phyloP scores from a whole-genome alignment of 1,139 yeast genomes.

The Blastobotrys illinoisensis region DNA sequence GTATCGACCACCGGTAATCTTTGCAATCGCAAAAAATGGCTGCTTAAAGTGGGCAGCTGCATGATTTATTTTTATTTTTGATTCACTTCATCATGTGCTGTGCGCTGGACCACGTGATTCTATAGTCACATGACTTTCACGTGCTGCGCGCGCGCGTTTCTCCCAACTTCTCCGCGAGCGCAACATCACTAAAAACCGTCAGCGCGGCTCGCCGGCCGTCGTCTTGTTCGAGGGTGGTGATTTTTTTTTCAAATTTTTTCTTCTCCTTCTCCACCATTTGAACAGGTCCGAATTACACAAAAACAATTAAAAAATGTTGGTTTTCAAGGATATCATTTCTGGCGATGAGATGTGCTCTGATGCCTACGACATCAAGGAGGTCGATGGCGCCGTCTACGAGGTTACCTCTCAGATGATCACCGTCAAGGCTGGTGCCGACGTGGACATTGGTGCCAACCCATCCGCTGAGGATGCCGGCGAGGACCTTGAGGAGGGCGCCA shows the following conservation, averaged over 20 bases:
- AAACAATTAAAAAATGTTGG: slow-evolving; percentile 24
- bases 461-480: slow-evolving; percentile 94
- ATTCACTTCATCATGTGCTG: background rate
- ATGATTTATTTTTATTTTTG: background rate
- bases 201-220: too few species aligned
- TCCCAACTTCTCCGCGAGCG: background rate
- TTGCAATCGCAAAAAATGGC: too few species aligned
- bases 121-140: background rate
- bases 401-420: slow-evolving; percentile 93
- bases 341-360: slow-evolving; percentile 96
- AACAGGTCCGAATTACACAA: slow-evolving; percentile 1
- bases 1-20: too few species aligned
- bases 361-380: slow-evolving; percentile 84
- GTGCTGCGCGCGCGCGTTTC: background rate
- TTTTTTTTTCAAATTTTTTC: background rate
- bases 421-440: slow-evolving; percentile 76
- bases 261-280: slow-evolving; percentile 1
- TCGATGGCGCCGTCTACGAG: slow-evolving; percentile 89
- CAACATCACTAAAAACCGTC: background rate
- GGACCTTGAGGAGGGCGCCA: slow-evolving; percentile 71
- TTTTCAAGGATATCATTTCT: slow-evolving; percentile 66
- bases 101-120: background rate
- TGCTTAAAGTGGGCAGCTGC: background rate
- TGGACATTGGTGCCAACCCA: slow-evolving; percentile 99
- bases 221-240: too few species aligned